phyloP scores from a whole-genome alignment of 352 stramenopile genomes.

The Pythium aphanidermatum region DNA sequence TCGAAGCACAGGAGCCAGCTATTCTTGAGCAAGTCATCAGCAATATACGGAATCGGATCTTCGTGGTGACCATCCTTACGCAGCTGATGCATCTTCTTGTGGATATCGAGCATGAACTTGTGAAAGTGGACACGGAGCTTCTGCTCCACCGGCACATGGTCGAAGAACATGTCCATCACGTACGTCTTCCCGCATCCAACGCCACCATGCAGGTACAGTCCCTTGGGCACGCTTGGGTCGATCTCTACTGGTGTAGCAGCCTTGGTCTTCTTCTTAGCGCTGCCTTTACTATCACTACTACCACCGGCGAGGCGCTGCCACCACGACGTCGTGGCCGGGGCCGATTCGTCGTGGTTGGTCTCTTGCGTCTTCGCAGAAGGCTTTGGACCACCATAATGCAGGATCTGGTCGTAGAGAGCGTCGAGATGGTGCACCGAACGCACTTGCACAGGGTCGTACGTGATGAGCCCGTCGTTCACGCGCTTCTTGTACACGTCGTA shows the following conservation, averaged over 20 bases:
- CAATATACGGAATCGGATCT: constrained; percentile 82
- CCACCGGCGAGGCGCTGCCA: constrained; percentile 50
- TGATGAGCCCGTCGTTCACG: constrained; percentile 45
- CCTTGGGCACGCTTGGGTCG: constrained; percentile 59
- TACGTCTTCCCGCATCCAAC: constrained; percentile 96
- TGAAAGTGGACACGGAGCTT: constrained; percentile 97
- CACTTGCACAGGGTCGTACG: constrained; percentile 65
- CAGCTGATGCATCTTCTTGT: constrained; percentile 92
- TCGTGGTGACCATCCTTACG: constrained; percentile 82
- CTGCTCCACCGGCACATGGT: constrained; percentile 53
- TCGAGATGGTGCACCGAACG: constrained; percentile 62
- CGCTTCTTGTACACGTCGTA: constrained; percentile 54
- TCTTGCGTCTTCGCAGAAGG: not conserved
- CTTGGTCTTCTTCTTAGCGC: constrained; percentile 1
- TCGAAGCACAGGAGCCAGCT: constrained; percentile 96
- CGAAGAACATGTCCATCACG: constrained; percentile 97
- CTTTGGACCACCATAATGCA: constrained; percentile 42
- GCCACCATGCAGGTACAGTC: constrained; percentile 95
- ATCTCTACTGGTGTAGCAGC: not conserved
- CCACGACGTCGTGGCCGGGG: constrained; percentile 29
- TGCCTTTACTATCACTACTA: constrained; percentile 2
- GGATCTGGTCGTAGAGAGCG: constrained; percentile 43
- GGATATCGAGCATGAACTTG: constrained; percentile 96
- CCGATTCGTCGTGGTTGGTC: not conserved
- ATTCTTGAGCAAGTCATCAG: constrained; percentile 77